Conservation (phyloP, 176 grass and related monocot species). For the Oryza punctata region DNA sequence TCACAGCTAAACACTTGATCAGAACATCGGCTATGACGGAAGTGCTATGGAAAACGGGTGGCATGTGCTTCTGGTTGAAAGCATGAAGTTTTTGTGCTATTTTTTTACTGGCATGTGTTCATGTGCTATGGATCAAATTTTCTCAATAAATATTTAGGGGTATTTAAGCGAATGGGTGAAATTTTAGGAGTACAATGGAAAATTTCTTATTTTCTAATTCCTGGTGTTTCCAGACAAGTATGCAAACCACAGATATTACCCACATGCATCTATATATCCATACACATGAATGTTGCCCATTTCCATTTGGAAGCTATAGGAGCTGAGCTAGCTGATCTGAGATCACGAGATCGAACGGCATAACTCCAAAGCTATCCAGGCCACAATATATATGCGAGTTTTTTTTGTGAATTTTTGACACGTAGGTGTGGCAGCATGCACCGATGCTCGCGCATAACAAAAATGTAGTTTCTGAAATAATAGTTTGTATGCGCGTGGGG, state of each 20-base stretch:
- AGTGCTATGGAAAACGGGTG: too few relatives aligned
- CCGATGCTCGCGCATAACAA: background rate
- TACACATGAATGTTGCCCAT: background rate
- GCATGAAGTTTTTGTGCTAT: too few relatives aligned
- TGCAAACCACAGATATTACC: background rate
- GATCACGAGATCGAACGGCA: background rate
- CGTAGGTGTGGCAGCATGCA: background rate
- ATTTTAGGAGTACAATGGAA: too few relatives aligned
- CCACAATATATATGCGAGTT: background rate
- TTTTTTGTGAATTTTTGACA: background rate
- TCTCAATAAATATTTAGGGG: too few relatives aligned
- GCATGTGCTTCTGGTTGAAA: too few relatives aligned
- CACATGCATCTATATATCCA: background rate
- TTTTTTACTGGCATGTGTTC: too few relatives aligned
- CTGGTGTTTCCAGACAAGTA: too few relatives aligned
- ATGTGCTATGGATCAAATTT: too few relatives aligned
- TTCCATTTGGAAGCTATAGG: background rate
- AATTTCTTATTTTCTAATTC: too few relatives aligned
- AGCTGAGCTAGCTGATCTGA: background rate
- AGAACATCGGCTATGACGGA: too few relatives aligned
- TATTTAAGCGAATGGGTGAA: too few relatives aligned
- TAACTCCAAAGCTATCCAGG: background rate
- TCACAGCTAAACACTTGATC: too few relatives aligned
- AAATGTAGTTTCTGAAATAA: background rate
- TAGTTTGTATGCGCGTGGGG: background rate